These are phyloP conservation scores for Saccharomycopsis javanensis DNA, from an alignment of 805 yeast species.

Conservation along the genomic window DNA sequence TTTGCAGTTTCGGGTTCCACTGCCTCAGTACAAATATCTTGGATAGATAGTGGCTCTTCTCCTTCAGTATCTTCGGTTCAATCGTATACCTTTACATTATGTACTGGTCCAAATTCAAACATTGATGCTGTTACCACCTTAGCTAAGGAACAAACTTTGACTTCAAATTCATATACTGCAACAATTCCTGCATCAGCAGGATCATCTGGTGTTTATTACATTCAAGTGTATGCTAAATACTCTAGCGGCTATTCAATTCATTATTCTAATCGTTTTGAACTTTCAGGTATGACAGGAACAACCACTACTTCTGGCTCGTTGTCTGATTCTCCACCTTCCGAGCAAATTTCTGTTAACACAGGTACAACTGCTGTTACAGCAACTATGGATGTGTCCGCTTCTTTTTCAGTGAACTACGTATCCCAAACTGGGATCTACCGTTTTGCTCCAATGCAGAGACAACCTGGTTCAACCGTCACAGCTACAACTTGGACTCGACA, in stretches of 20 bases:
- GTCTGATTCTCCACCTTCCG: constrained; percentile 32
- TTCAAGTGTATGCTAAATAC: constrained; percentile 53
- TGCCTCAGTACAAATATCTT: constrained; percentile 29
- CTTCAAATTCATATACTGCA: constrained; percentile 30
- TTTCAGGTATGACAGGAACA: constrained; percentile 67
- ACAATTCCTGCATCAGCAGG: constrained; percentile 35
- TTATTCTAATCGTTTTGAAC: constrained; percentile 55
- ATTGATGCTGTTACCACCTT: constrained; percentile 34
- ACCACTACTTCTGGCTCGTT: constrained; percentile 40
- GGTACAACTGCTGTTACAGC: constrained; percentile 32
- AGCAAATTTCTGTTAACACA: constrained; percentile 26
- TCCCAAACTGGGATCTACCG: constrained; percentile 69
- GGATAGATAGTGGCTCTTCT: constrained; percentile 45
- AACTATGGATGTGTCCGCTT: constrained; percentile 35
- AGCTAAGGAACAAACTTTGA: constrained; percentile 24
- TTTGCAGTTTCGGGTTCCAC: constrained; percentile 23
- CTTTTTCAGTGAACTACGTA: constrained; percentile 64
- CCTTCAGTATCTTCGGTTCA: constrained; percentile 39
- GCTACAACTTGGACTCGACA: constrained; percentile 55
- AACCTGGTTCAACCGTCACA: constrained; percentile 68
- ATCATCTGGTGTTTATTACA: constrained; percentile 57
- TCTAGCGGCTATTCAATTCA: constrained; percentile 45
- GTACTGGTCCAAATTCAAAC: constrained; percentile 54
- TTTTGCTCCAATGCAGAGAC: constrained; percentile 89
- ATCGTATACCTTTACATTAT: constrained; percentile 43